Evolutionary conservation across 441 rosid genomes (phyloP).

Genomic region (Populus hybrid): DNA sequence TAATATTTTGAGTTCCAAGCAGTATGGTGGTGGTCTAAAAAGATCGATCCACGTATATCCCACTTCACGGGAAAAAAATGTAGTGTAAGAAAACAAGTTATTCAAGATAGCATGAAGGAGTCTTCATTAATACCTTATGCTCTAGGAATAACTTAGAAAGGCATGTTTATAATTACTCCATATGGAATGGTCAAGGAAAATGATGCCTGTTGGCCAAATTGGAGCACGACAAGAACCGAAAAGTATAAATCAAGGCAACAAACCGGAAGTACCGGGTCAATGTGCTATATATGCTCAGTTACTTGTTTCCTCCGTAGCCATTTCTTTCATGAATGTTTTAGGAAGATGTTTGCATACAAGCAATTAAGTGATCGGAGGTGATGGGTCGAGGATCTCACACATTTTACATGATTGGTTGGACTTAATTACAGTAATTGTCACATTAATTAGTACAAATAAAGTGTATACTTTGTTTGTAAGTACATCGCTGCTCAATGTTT

Average conservation of each 20-base stretch:
- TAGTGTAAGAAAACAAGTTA: too few species aligned
- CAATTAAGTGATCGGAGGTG: neutral
- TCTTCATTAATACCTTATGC: too few species aligned
- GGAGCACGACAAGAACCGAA: neutral
- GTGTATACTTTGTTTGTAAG: too few species aligned
- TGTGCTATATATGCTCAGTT: neutral
- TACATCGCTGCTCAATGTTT: too few species aligned
- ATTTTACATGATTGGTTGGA: neutral
- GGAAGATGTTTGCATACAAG: neutral
- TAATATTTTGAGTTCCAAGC: too few species aligned
- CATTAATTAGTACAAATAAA: neutral
- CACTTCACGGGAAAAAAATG: too few species aligned
- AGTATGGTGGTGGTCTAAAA: too few species aligned
- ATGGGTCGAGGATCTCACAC: neutral
- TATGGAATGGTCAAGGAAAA: too few species aligned
- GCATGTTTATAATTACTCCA: too few species aligned
- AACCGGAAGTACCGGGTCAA: conserved; percentile 2
- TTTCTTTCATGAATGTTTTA: neutral
- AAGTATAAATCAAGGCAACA: conserved; percentile 3
- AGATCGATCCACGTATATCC: too few species aligned
- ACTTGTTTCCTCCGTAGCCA: neutral
- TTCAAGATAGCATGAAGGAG: too few species aligned
- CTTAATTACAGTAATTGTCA: neutral
- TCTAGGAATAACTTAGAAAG: too few species aligned
- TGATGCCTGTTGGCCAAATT: neutral